Evolutionary conservation across 2,329 filamentous ascomycete species (phyloP), one percentile per base, ranked within the genome.

Genomic region (Mollisia scopiformis): DNA sequence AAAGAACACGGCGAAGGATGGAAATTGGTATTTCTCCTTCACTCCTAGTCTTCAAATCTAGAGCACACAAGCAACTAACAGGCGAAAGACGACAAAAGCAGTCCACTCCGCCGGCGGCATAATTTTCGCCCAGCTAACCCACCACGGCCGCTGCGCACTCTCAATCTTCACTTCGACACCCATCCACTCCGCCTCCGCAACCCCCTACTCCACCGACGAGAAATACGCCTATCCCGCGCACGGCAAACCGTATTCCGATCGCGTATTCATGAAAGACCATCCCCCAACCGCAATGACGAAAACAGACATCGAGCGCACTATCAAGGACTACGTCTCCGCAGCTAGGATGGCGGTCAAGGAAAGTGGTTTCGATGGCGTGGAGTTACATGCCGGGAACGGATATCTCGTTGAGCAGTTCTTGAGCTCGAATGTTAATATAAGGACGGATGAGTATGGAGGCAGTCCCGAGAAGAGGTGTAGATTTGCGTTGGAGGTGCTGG

Each of bases 71-170:
- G 3, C 13, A 39, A 16, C 19, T 6, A 3, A 14, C 16, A n/a
- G 7, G 7, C 37, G 19, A 31, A 7, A 79, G 23, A 75, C 90
- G 46, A 86, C 83, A 2, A 79, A 85, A 30, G 83, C 81, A 1
- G 85, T 90, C 0, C 88, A 91, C 71, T 77, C 76, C 23, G 86
- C 87, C 67, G 82, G 82, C 4, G 81, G 78, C 27, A 84, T 78
- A 68, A 85, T 89, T 51, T 89, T 79, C 73, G 71, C 80, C 1
- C 88, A 90, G 69, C 76, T 90, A 0, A 89, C 85, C 78, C 81
- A 80, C 0, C 73, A 85, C 0, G 86, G 86, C 5, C 80, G 86
- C 2, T 63, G 64, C 19, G 76, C 75, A 4, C 56, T 80, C 70
- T 57, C 70, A 0, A 71, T 73, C 1, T 53, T 73, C 21, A 71